Evolutionary conservation across 2,329 filamentous ascomycete species (phyloP), one percentile per base, ranked within the genome.

Genomic region (Penicillium digitatum): DNA sequence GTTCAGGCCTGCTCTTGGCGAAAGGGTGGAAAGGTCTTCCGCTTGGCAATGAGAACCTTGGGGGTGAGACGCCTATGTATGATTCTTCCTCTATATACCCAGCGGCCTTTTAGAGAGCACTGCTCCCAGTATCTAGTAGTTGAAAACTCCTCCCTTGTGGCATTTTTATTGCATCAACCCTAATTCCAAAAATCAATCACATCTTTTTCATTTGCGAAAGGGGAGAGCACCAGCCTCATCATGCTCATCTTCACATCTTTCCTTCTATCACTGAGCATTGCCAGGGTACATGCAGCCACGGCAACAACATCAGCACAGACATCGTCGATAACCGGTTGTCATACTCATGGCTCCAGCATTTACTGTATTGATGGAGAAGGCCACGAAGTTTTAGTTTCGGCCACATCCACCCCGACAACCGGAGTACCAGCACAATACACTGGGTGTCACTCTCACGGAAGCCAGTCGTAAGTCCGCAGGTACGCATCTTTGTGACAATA

Each of bases 361-460:
- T 72, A 62, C 54, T 76, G 74, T 49, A 70, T 74, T 24, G 61
- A 69, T 18, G 64, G 64, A 5, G 56, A 65, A 40, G 74, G 73
- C 0, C 57, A 69, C 1, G 74, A 76, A 48, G 73, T 75, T 27
- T 62, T 69, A 20, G 68, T 76, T 6, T 68, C 69, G 0, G 56
- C 66, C 42, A 78, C 79, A 7, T 74, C 77, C 3, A 87, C 82
- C 4, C 78, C 78, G 18, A 84, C 81, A 1, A 78, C 78, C 43
- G 79, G 80, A 46, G 70, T 84, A 18, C 84, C 86, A 1, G 75
- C 84, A 0, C 73, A 81, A 49, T 88, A 84, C 64, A 88, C 85
- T 0, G 82, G 73, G 52, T 89, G 87, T 66, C 86, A 90, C 67
- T 64, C 72, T 0, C 86, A 89, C 69, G 84, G 76, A 16, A 64